Percentiles rank a stretch among this genome's conserved stretches.
Conservation (phyloP, 2,329 filamentous ascomycete genomes). For the Colletotrichum spinosum region DNA sequence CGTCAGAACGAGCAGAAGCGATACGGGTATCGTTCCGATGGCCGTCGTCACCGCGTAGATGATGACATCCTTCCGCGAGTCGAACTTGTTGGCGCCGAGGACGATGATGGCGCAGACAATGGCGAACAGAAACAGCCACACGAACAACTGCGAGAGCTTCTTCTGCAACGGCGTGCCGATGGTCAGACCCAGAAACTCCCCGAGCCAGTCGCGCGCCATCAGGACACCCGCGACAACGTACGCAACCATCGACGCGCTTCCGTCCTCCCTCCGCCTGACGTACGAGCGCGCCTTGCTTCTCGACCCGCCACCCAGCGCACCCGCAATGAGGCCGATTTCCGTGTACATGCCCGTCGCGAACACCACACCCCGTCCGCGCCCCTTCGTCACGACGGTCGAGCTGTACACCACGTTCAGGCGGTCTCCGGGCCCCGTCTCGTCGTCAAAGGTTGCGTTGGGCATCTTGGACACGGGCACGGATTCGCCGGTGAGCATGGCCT, state of each 20-base stretch:
- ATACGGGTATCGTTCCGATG: conserved; percentile 64
- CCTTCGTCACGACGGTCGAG: conserved; percentile 72
- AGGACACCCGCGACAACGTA: conserved; percentile 59
- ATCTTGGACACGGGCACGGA: conserved; percentile 69
- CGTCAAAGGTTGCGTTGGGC: conserved; percentile 59
- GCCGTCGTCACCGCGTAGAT: conserved; percentile 62
- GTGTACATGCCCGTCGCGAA: conserved; percentile 71
- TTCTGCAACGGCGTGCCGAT: conserved; percentile 77
- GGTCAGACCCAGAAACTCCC: conserved; percentile 74
- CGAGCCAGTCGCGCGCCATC: conserved; percentile 68
- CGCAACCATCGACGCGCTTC: conserved; percentile 63
- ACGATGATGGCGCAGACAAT: conserved; percentile 78
- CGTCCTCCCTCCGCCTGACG: conserved; percentile 62
- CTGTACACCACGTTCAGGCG: conserved; percentile 73
- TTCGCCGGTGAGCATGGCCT: conserved; percentile 73
- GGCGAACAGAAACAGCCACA: conserved; percentile 74
- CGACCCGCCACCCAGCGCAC: conserved; percentile 5
- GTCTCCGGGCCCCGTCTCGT: conserved; percentile 69
- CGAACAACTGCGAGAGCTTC: conserved; percentile 75
- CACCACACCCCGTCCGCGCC: conserved; percentile 70
- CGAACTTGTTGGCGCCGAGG: conserved; percentile 71
- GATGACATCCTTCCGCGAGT: conserved; percentile 68
- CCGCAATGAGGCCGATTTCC: conserved; percentile 73
- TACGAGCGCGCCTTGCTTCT: conserved; percentile 64
- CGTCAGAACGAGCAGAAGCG: conserved; percentile 63